Percentiles rank a stretch among this genome's conserved stretches.
These are phyloP conservation scores for Anthracocystis setariae DNA, from an alignment of 1,284 basidiomycete species.

Conservation along the genomic window DNA sequence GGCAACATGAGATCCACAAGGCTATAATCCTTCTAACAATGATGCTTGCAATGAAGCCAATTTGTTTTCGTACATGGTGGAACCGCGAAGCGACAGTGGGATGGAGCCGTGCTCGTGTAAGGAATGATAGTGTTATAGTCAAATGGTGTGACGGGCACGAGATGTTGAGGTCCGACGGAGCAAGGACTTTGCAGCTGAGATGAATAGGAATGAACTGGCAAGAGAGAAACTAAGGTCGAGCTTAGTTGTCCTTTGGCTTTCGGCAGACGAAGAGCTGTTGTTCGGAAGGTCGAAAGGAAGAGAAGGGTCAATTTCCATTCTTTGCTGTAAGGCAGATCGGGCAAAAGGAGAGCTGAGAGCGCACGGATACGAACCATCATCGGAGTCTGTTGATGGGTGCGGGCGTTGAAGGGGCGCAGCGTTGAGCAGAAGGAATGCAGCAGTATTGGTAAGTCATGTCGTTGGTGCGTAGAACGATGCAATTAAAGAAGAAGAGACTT, in stretches of 20 bases:
- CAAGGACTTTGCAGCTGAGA: background rate
- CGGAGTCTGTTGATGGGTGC: constrained; percentile 43
- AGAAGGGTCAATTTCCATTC: too few species aligned
- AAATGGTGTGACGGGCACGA: background rate
- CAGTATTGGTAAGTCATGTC: too few species aligned
- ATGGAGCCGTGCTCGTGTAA: background rate
- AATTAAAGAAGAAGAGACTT: too few species aligned
- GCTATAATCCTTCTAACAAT: background rate
- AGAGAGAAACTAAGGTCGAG: background rate
- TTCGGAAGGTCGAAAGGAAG: too few species aligned
- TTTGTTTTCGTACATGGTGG: constrained; percentile 8
- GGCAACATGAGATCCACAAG: constrained; percentile 5
- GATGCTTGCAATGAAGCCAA: constrained; percentile 1
- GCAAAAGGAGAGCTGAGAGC: too few species aligned
- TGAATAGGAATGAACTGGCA: background rate
- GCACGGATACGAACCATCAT: constrained; percentile 51
- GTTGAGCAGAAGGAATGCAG: too few species aligned
- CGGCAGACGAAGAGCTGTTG: constrained; percentile 39
- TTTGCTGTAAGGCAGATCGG: too few species aligned
- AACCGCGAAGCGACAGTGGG: constrained; percentile 27
- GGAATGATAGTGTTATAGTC: background rate
- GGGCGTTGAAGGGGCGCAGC: too few species aligned
- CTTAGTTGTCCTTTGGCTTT: constrained; percentile 28
- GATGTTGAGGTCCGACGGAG: too few species aligned
- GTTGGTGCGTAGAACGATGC: too few species aligned